Percentiles rank a stretch among this genome's conserved stretches.
Conservation (phyloP, 2,329 filamentous ascomycete genomes). For the Aspergillus bombycis region DNA sequence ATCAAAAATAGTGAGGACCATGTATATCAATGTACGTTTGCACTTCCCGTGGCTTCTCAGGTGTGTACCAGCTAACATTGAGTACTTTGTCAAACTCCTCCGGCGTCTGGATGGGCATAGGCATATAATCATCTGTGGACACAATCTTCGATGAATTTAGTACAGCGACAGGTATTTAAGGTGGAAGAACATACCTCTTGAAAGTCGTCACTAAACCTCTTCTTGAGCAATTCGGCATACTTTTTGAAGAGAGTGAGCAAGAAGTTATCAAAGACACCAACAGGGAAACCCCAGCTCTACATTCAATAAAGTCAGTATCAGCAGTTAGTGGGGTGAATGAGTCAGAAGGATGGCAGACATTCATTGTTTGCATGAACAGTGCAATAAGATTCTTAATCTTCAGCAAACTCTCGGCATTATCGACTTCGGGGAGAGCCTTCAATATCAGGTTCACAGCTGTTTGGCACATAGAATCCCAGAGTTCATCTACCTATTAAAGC, state of each 20-base stretch:
- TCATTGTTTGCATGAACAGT: conserved; percentile 97
- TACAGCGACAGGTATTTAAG: background rate
- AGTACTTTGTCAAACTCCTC: conserved; percentile 97
- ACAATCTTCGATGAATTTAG: conserved; percentile 55
- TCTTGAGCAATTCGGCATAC: conserved; percentile 88
- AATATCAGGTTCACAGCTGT: conserved; percentile 80
- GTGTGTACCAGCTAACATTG: conserved; percentile 93
- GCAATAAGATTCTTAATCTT: conserved; percentile 93
- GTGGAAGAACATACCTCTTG: conserved; percentile 66
- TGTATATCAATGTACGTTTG: conserved; percentile 63
- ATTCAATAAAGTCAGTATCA: conserved; percentile 6
- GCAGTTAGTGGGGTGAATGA: background rate
- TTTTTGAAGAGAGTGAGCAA: conserved; percentile 89
- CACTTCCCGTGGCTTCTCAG: conserved; percentile 75
- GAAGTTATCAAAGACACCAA: conserved; percentile 78
- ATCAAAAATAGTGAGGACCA: background rate
- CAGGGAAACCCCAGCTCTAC: conserved; percentile 86
- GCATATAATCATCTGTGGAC: conserved; percentile 98
- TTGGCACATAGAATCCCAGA: conserved; percentile 98
- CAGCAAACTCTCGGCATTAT: conserved; percentile 85
- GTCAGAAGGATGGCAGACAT: conserved; percentile 58
- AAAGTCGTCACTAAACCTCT: conserved; percentile 92
- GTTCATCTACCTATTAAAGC: conserved; percentile 75
- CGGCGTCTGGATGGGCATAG: conserved; percentile 88
- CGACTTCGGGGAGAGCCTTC: conserved; percentile 75